These are phyloP conservation scores for Verbascum thapsus DNA, from an alignment of 257 asterid species.

Conservation along the genomic window DNA sequence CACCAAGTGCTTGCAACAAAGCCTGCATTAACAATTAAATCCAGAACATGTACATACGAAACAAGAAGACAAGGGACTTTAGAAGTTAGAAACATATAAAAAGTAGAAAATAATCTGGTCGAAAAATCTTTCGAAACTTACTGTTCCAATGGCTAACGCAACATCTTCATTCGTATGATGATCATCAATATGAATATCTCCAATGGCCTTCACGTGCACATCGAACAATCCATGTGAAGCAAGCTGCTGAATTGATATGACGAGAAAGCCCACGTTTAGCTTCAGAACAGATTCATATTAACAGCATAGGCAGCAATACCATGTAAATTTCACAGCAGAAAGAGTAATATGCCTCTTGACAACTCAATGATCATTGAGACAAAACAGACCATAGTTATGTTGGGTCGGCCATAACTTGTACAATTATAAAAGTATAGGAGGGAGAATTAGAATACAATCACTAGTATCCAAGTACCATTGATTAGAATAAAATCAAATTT, in stretches of 20 bases:
- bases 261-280: constrained; percentile 24
- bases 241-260: constrained; percentile 64
- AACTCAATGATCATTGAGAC: background rate
- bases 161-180: constrained; percentile 96
- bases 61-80: background rate
- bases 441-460: background rate
- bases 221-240: constrained; percentile 94
- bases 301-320: constrained; percentile 3
- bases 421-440: background rate
- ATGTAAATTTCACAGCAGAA: background rate
- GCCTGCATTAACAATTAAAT: constrained; percentile 57
- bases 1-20: constrained; percentile 89
- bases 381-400: background rate
- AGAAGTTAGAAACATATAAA: background rate
- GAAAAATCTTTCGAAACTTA: constrained; percentile 31
- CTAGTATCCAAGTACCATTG: too few relatives aligned
- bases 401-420: background rate
- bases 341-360: constrained; percentile 2
- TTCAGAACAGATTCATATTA: background rate
- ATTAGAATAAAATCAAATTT: too few relatives aligned
- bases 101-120: background rate
- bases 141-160: constrained; percentile 88
- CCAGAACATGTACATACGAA: background rate
- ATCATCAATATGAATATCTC: constrained; percentile 92
- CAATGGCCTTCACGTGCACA: constrained; percentile 78